Conservation (phyloP, 805 yeast species). For the Ogataea pilisensis region DNA sequence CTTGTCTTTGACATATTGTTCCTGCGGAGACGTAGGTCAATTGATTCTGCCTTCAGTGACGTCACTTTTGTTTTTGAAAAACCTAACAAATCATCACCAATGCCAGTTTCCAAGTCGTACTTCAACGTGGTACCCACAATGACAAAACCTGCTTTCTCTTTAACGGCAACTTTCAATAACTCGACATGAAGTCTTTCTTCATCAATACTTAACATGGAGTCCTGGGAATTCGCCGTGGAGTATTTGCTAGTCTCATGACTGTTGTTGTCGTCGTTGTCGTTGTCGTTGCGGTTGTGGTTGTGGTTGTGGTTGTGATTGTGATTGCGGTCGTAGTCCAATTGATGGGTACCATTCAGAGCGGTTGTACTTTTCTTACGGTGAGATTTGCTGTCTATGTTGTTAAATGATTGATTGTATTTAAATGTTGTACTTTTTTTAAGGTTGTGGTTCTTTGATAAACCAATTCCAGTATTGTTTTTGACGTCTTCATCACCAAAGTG, state of each 20-base stretch:
- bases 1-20: background rate
- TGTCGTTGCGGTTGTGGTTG: background rate
- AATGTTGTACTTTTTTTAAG: no score
- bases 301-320: no score
- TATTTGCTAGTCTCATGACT: background rate
- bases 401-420: no score
- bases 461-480: no score
- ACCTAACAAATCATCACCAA: background rate
- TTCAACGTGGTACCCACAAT: conserved; percentile 12
- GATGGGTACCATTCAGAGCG: no score
- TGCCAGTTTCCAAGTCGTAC: background rate
- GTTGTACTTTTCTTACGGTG: no score
- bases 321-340: no score
- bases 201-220: background rate
- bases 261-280: background rate
- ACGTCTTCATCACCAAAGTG: no score
- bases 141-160: conserved; percentile 8
- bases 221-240: background rate
- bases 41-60: no score
- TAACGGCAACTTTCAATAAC: conserved; percentile 1
- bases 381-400: no score
- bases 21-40: background rate
- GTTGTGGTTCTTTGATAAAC: no score
- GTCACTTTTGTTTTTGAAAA: no score
- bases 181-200: background rate